A percentile compares a stretch with the other conserved stretches of the same genome.
Evolutionary conservation across 2,329 filamentous ascomycete species (phyloP).

Genomic region (Exophiala spinifera): DNA sequence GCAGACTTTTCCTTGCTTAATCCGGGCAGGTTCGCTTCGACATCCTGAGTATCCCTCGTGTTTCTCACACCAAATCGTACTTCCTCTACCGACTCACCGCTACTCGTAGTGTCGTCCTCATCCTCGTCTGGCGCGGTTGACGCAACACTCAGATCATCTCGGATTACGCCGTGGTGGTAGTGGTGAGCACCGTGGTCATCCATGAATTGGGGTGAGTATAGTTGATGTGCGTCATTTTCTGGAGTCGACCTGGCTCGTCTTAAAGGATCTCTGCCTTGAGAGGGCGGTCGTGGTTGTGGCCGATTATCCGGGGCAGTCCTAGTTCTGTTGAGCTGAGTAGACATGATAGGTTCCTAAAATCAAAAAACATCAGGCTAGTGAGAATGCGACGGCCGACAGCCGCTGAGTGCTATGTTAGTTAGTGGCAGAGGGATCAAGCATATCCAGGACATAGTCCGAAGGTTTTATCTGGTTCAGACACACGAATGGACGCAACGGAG

Average conservation of each 20-base stretch:
- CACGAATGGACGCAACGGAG: neutral
- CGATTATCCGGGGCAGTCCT: conserved; percentile 18
- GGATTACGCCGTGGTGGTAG: conserved; percentile 13
- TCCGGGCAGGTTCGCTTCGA: conserved; percentile 13
- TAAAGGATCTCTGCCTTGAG: conserved; percentile 8
- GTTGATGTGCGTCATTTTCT: conserved; percentile 19
- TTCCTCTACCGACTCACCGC: conserved; percentile 25
- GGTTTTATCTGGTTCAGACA: neutral
- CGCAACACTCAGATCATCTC: conserved; percentile 17
- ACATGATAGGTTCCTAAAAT: conserved; percentile 8
- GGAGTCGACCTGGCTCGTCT: conserved; percentile 21
- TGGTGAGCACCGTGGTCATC: conserved; percentile 24
- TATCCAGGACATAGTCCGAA: neutral
- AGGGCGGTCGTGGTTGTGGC: conserved; percentile 2
- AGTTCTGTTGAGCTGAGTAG: conserved; percentile 12
- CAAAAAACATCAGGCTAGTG: neutral
- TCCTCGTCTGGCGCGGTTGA: conserved; percentile 7
- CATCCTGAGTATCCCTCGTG: conserved; percentile 11
- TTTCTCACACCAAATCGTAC: conserved; percentile 14
- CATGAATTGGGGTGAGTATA: conserved; percentile 24
- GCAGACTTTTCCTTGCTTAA: conserved; percentile 18
- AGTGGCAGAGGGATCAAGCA: neutral
- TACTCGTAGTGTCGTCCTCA: conserved; percentile 15
- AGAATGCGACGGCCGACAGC: neutral
- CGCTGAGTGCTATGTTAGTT: neutral